These are phyloP conservation scores for Pythium coloratum DNA, from an alignment of 352 stramenopile genomes.

Conservation along the genomic window DNA sequence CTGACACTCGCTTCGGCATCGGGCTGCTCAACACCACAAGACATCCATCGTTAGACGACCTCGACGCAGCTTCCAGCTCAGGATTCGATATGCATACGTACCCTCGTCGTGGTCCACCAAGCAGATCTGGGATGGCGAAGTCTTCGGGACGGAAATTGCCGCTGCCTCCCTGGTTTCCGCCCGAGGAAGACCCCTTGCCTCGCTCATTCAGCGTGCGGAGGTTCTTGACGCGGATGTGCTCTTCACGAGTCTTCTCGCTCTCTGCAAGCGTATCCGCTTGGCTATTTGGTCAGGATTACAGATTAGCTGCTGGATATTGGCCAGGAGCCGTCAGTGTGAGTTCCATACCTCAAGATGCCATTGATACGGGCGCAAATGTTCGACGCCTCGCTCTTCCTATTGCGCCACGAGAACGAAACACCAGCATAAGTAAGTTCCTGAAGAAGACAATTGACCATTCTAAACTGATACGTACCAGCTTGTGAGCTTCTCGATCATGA, in stretches of 20 bases:
- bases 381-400: constrained; percentile 59
- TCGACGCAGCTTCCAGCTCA: neutral
- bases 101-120: constrained; percentile 44
- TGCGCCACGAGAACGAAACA: neutral
- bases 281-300: constrained; percentile 23
- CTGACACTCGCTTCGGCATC: constrained; percentile 26
- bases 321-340: too few species aligned
- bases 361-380: constrained; percentile 68
- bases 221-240: constrained; percentile 58
- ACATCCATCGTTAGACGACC: neutral
- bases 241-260: constrained; percentile 48
- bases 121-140: constrained; percentile 43
- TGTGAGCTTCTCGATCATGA: constrained; percentile 87
- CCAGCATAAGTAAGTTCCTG: neutral
- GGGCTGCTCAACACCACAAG: neutral
- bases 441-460: neutral
- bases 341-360: constrained; percentile 55
- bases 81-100: constrained; percentile 18
- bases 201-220: constrained; percentile 48
- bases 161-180: constrained; percentile 14
- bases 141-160: constrained; percentile 43
- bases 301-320: neutral
- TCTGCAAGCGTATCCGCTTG: constrained; percentile 56
- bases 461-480: constrained; percentile 55
- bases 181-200: constrained; percentile 28